Conservation (phyloP, 345 rosid genomes). For the Moricandia arvensis region DNA sequence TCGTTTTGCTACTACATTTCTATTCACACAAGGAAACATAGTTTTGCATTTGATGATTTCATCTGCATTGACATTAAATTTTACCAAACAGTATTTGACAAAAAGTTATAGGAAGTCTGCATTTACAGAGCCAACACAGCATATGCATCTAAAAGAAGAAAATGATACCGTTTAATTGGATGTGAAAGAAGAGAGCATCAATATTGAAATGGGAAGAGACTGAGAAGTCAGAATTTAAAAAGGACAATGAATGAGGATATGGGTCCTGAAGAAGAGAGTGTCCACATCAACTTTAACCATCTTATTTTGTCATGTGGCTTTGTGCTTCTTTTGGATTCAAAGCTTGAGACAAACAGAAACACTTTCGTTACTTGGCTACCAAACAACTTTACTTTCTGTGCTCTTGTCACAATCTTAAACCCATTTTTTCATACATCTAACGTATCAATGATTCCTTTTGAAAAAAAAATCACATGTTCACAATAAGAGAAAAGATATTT, state of each 20-base stretch:
- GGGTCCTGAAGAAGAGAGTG: slow-evolving; percentile 35
- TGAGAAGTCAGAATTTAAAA: slow-evolving; percentile 27
- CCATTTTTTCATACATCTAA: slow-evolving; percentile 21
- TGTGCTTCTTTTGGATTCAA: slow-evolving; percentile 29
- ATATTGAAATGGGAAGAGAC: slow-evolving; percentile 34
- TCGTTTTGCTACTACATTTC: too few relatives aligned
- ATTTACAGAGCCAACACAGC: too few relatives aligned
- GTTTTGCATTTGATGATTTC: too few relatives aligned
- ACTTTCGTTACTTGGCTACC: slow-evolving; percentile 30
- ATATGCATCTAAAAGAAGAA: neutral
- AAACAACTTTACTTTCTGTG: slow-evolving; percentile 37
- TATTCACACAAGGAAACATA: too few relatives aligned
- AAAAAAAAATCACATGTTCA: neutral
- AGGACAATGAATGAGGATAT: slow-evolving; percentile 30
- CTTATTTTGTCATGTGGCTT: slow-evolving; percentile 18
- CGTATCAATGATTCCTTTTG: slow-evolving; percentile 25
- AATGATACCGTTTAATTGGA: slow-evolving; percentile 17
- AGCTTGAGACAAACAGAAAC: slow-evolving; percentile 31
- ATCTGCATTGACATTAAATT: too few relatives aligned
- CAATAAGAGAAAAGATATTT: too few relatives aligned
- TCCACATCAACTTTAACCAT: slow-evolving; percentile 32
- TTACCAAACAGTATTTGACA: too few relatives aligned
- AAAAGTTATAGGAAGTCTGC: too few relatives aligned
- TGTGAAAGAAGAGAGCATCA: slow-evolving; percentile 34
- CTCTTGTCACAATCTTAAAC: slow-evolving; percentile 36